Percentiles rank a stretch among this genome's conserved stretches.
Conservation (phyloP, 139 green algal species). For the Desmodesmus armatus region DNA sequence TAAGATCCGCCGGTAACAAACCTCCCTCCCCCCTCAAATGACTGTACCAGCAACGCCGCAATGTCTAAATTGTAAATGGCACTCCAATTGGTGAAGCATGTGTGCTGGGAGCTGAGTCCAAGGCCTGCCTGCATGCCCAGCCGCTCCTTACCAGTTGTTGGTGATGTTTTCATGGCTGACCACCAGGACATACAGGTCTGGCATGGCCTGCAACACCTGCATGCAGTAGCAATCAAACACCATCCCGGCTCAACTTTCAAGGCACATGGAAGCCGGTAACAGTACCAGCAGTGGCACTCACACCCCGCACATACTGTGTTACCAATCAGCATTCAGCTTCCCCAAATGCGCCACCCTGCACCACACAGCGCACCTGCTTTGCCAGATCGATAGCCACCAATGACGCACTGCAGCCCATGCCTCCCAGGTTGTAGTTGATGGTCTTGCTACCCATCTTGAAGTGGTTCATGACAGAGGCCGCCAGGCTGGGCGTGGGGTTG, state of each 20-base stretch:
- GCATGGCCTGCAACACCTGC: constrained; percentile 84
- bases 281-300: background rate
- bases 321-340: background rate
- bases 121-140: background rate
- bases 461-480: constrained; percentile 43
- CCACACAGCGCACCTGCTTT: constrained; percentile 73
- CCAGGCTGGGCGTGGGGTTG: constrained; percentile 95
- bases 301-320: background rate
- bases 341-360: too few relatives aligned
- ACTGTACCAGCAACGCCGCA: too few relatives aligned
- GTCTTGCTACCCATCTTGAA: constrained; percentile 87
- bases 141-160: constrained; percentile 66
- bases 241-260: too few relatives aligned
- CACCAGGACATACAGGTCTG: constrained; percentile 82
- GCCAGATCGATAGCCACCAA: constrained; percentile 86
- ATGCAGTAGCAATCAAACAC: background rate
- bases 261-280: too few relatives aligned
- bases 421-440: constrained; percentile 94
- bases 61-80: too few relatives aligned
- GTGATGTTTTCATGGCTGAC: constrained; percentile 98
- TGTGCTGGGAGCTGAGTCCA: too few relatives aligned
- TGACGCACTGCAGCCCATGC: constrained; percentile 85
- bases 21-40: too few relatives aligned
- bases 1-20: too few relatives aligned
- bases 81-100: too few relatives aligned